Base-by-base conservation (phyloP, 2,329 filamentous ascomycete species). In the Bipolaris cookei region DNA sequence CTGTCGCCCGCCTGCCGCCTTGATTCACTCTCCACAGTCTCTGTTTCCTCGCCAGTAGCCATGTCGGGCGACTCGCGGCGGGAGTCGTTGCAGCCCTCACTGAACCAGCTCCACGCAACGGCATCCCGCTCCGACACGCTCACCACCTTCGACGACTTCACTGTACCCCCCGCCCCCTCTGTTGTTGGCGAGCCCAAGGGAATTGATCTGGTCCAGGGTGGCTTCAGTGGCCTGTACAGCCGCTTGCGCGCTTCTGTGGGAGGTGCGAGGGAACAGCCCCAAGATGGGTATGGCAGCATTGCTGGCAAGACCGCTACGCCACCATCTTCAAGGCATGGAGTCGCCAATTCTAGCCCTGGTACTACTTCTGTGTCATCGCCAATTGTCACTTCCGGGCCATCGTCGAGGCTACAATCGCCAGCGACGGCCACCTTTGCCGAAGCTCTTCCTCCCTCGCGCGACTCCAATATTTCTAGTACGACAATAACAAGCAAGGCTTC, bases 111-210 rank as follows among this genome's bases (percentile, higher is more conserved):
- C 65, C 94, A 97, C 76, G 92, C 83, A 48, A 88, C 90, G 5
- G 92, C 93, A n/a, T 96, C 90, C 70, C 90, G 91, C 73, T 90
- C 90, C 32, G 90, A 90, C 61, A 86, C 88, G 32, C 82, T 98
- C 45, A 98, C 94, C 2, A 96, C 92, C 7, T 98, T 98, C 78
- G 96, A 96, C 77, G 93, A 97, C 71, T 93, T 96, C 69, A 90
- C 90, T 0, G 84, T 89, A 1, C 88, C 88, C 4, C 88, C 90
- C 0, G 80, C 82, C 2, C 81, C 84, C 1, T 79, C 85, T 1
- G 80, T 83, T 1, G 78, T 81, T 13, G 77, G 82, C 21, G 92
- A 96, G 67, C 86, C 82, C 56, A 92, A 91, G 73, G 85, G 85
- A 7, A 81, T 91, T 35, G 92, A 96, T 56, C 77, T 90, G 38